A percentile compares a stretch with the other conserved stretches of the same genome.
Evolutionary conservation across 495 filamentous ascomycete genomes (phyloP).

Genomic region (Melanomma pulvis-pyrius): DNA sequence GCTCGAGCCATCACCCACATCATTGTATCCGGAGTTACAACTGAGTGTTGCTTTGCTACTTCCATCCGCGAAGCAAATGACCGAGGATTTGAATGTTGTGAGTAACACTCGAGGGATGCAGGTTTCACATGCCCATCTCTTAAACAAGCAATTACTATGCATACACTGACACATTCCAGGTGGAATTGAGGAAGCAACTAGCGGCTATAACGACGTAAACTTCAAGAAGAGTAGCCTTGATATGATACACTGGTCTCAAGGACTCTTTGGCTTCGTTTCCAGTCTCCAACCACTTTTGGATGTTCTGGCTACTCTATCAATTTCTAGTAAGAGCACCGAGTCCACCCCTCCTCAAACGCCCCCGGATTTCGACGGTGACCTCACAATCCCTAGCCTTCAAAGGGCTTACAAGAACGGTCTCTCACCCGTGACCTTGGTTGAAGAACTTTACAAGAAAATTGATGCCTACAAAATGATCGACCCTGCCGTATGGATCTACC

Average conservation of each 20-base stretch:
- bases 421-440: slow-evolving; percentile 50
- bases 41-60: slow-evolving; percentile 44
- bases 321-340: background rate
- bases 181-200: slow-evolving; percentile 51
- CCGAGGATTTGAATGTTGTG: slow-evolving; percentile 45
- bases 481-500: slow-evolving; percentile 59
- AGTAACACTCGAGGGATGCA: slow-evolving; percentile 35
- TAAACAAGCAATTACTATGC: background rate
- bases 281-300: slow-evolving; percentile 44
- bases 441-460: slow-evolving; percentile 39
- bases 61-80: slow-evolving; percentile 44
- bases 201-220: slow-evolving; percentile 48
- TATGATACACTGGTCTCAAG: slow-evolving; percentile 53
- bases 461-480: slow-evolving; percentile 51
- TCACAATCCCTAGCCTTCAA: slow-evolving; percentile 46
- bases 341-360: slow-evolving; percentile 44
- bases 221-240: slow-evolving; percentile 50
- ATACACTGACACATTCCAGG: slow-evolving; percentile 37
- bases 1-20: slow-evolving; percentile 43
- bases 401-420: slow-evolving; percentile 48
- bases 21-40: slow-evolving; percentile 43
- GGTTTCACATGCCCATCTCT: background rate
- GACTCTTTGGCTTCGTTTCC: slow-evolving; percentile 56
- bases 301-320: slow-evolving; percentile 27
- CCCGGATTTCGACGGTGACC: slow-evolving; percentile 48